Evolutionary conservation across 2,329 filamentous ascomycete genomes (phyloP).

Genomic region (Leptographium radiaticola): DNA sequence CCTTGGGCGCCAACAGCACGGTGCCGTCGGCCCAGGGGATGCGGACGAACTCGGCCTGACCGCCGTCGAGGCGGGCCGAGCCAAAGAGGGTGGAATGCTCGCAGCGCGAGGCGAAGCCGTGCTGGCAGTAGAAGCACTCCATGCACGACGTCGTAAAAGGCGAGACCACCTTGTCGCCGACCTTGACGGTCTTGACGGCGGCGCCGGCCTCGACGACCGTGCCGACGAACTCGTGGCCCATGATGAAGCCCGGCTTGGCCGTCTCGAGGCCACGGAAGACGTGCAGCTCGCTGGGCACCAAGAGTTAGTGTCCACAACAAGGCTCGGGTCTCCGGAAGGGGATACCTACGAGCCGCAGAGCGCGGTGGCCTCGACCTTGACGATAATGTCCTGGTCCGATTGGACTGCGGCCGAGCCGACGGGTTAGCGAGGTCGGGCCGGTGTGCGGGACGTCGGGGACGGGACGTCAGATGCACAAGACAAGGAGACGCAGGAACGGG

Average conservation of each 20-base stretch:
- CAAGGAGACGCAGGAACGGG: no score
- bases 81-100: conserved; percentile 59
- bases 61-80: conserved; percentile 55
- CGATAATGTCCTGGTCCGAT: conserved; percentile 60
- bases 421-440: no score
- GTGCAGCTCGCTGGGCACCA: conserved; percentile 58
- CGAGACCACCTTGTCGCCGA: conserved; percentile 68
- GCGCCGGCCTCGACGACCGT: conserved; percentile 54
- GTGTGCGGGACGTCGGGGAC: no score
- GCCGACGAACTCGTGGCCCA: conserved; percentile 84
- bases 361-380: conserved; percentile 72
- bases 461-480: no score
- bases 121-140: conserved; percentile 74
- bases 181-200: conserved; percentile 52
- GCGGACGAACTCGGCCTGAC: conserved; percentile 71
- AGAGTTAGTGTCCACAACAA: not conserved
- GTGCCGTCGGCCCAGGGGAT: conserved; percentile 73
- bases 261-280: conserved; percentile 72
- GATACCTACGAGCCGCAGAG: conserved; percentile 69
- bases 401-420: conserved; percentile 32
- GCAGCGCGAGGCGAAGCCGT: conserved; percentile 67
- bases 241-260: conserved; percentile 48
- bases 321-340: not conserved
- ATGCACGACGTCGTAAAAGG: conserved; percentile 74
- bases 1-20: conserved; percentile 57